phyloP scores from a whole-genome alignment of 495 filamentous ascomycete species.

The Neurospora sp. region DNA sequence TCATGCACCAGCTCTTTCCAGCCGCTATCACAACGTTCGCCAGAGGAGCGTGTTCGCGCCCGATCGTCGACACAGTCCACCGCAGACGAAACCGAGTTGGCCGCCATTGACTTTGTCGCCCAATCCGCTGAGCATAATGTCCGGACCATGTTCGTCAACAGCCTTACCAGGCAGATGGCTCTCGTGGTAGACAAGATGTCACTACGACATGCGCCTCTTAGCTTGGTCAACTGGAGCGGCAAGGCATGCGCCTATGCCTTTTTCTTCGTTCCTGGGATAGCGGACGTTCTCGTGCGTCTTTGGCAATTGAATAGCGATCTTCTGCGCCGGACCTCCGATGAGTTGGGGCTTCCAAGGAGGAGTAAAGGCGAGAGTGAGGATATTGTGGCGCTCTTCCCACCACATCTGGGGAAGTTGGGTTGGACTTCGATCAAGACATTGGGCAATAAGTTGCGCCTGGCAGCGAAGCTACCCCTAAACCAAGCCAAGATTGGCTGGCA shows the following conservation, averaged over 20 bases:
- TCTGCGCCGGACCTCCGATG: slow-evolving; percentile 60
- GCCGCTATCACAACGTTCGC: slow-evolving; percentile 41
- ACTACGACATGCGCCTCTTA: slow-evolving; percentile 77
- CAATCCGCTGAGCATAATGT: slow-evolving; percentile 93
- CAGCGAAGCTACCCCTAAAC: slow-evolving; percentile 57
- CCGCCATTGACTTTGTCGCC: slow-evolving; percentile 50
- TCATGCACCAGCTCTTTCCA: slow-evolving; percentile 55
- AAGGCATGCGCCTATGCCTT: slow-evolving; percentile 94
- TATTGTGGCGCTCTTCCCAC: slow-evolving; percentile 64
- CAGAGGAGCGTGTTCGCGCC: slow-evolving; percentile 29
- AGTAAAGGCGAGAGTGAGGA: slow-evolving; percentile 42
- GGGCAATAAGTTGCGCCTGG: slow-evolving; percentile 54
- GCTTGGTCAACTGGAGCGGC: slow-evolving; percentile 85
- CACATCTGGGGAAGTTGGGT: slow-evolving; percentile 55
- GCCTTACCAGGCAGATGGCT: slow-evolving; percentile 76
- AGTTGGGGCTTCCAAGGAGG: slow-evolving; percentile 45
- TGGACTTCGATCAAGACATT: slow-evolving; percentile 59
- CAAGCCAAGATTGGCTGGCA: slow-evolving; percentile 71
- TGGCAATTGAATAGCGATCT: slow-evolving; percentile 61
- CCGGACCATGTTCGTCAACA: slow-evolving; percentile 80
- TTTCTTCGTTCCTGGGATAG: slow-evolving; percentile 85
- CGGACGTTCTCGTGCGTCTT: slow-evolving; percentile 74
- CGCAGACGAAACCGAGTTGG: slow-evolving; percentile 52
- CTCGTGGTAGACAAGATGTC: slow-evolving; percentile 92
- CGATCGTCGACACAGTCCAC: slow-evolving; percentile 32